Conservation (phyloP, 768 basidiomycete genomes). For the Clitopilus hobsonii region DNA sequence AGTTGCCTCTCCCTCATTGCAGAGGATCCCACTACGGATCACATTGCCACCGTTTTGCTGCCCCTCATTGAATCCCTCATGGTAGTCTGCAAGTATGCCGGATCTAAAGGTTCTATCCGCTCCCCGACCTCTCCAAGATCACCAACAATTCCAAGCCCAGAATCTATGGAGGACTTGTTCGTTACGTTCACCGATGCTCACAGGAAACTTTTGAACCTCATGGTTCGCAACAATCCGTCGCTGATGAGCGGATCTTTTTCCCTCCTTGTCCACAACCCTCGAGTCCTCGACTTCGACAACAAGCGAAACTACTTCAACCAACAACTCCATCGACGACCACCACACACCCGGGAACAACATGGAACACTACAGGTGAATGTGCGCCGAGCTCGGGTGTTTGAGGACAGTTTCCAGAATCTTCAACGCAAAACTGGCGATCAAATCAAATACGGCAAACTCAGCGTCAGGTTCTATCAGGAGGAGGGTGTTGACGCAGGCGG, state of each 20-base stretch:
- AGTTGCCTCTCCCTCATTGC: slow-evolving; percentile 84
- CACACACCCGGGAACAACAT: slow-evolving; percentile 75
- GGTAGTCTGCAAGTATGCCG: slow-evolving; percentile 97
- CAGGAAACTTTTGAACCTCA: slow-evolving; percentile 89
- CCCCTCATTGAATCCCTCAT: slow-evolving; percentile 95
- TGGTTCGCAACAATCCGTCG: slow-evolving; percentile 98
- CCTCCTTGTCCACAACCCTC: slow-evolving; percentile 89
- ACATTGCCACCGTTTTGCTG: slow-evolving; percentile 87
- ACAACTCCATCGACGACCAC: slow-evolving; percentile 81
- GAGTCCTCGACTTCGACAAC: slow-evolving; percentile 98
- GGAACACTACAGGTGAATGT: slow-evolving; percentile 85
- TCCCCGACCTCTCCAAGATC: slow-evolving; percentile 68
- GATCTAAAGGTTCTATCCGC: slow-evolving; percentile 56
- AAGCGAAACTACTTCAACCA: slow-evolving; percentile 96
- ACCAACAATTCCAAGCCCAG: slow-evolving; percentile 54
- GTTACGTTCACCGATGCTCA: slow-evolving; percentile 91
- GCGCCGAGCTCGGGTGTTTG: slow-evolving; percentile 88
- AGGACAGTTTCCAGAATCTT: slow-evolving; percentile 93
- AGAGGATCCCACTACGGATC: slow-evolving; percentile 72
- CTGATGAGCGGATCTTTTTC: slow-evolving; percentile 98
- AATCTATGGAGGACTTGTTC: slow-evolving; percentile 88
- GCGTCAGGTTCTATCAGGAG: slow-evolving; percentile 92
- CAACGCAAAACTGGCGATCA: slow-evolving; percentile 90
- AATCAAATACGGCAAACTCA: slow-evolving; percentile 97
- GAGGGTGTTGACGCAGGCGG: slow-evolving; percentile 99